Base-by-base conservation (phyloP, 139 green algal genomes). In the Parachlorella kessleri region DNA sequence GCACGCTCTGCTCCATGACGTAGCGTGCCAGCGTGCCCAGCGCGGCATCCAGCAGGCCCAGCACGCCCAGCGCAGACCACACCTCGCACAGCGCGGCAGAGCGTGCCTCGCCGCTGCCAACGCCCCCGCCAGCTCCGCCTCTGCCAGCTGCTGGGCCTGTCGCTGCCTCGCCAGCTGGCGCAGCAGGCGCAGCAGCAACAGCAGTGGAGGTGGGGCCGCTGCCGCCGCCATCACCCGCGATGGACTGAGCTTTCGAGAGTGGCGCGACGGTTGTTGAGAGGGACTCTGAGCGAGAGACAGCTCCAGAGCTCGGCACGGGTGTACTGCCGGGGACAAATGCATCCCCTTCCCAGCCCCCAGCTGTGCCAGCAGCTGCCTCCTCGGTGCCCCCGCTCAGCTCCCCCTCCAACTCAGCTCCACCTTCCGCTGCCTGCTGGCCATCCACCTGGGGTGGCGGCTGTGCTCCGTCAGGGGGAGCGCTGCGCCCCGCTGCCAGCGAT, bases 11-110 rank as follows among this genome's bases (percentile, higher is more conserved):
- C 28, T 77, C 28, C 42, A 87, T 30, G 36, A 87, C 72, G 18
- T 38, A n/a, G 1, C 35, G n/a, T 0, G 70, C 59, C 38, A 87
- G 66, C 28, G 70, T 35, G 28, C 41, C 66, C 83, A 86, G 69
- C 54, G 77, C 70, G 63, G 66, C 48, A 4, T 65, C 69, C 39
- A 86, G 70, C 53, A 87, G 66, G 53, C 83, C 72, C 21, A 81
- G 53, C 37, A 76, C 55, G 28, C 38, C 26, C 36, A 68, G 55
- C 67, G 64, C 79, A 1, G 28, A 23, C 79, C 79, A 84, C 33
- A 63, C 65, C 64, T 80, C 69, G 54, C 54, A 54, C 66, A 84
- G 55, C 54, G 8, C 7, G 9, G 26, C 2, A 33, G 26, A 18
- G 26, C 26, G 24, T 14, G 26, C 63, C 9, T 23, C 26, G 28